phyloP scores from a whole-genome alignment of 768 basidiomycete genomes.

The Suillus subluteus region DNA sequence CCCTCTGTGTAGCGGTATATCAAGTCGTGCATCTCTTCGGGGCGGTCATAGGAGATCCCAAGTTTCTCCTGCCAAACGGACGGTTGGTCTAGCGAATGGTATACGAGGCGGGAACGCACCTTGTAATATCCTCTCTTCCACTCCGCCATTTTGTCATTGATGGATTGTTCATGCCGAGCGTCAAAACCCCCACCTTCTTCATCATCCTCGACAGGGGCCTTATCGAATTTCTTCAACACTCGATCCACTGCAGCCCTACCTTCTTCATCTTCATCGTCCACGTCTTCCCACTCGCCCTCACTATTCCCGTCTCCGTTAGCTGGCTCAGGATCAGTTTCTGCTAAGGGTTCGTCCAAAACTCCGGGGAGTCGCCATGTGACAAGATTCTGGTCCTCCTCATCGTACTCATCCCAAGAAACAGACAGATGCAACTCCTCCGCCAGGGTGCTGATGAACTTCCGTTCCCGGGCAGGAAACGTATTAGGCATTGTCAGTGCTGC shows the following conservation, averaged over 20 bases:
- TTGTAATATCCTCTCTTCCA: conserved; percentile 93
- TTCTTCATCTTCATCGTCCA: conserved; percentile 70
- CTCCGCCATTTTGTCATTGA: conserved; percentile 85
- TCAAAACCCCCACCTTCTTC: conserved; percentile 79
- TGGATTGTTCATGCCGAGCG: conserved; percentile 68
- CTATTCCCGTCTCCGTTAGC: conserved; percentile 54
- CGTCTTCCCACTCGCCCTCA: conserved; percentile 51
- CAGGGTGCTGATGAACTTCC: conserved; percentile 76
- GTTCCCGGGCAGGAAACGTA: conserved; percentile 77
- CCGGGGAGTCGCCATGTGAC: conserved; percentile 69
- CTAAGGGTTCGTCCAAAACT: conserved; percentile 38
- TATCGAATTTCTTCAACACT: conserved; percentile 86
- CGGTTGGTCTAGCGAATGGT: conserved; percentile 18
- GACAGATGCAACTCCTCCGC: conserved; percentile 77
- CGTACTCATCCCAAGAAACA: conserved; percentile 93
- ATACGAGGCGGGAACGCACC: conserved; percentile 46
- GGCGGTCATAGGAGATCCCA: conserved; percentile 74
- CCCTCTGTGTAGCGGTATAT: conserved; percentile 88
- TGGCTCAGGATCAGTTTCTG: conserved; percentile 34
- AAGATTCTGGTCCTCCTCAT: conserved; percentile 79
- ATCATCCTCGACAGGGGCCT: conserved; percentile 75
- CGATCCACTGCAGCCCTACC: conserved; percentile 73
- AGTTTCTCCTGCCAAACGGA: conserved; percentile 71
- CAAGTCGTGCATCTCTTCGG: conserved; percentile 69
- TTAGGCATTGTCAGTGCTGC: conserved; percentile 72